Evolutionary conservation across 495 filamentous ascomycete genomes (phyloP).

Genomic region (Achaetomiella virescens): DNA sequence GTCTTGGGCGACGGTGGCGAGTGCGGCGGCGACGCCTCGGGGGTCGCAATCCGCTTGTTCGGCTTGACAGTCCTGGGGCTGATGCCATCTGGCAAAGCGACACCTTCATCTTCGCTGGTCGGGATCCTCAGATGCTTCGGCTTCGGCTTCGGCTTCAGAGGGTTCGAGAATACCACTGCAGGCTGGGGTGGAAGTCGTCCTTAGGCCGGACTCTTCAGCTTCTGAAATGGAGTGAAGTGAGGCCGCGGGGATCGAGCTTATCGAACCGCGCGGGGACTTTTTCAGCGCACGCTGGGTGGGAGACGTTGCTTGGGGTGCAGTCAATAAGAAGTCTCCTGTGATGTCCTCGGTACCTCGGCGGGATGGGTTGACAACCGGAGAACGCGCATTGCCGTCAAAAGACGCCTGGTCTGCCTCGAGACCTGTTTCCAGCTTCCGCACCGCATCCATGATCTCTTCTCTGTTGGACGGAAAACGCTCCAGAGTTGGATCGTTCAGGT

Average conservation of each 20-base stretch:
- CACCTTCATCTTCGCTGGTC: conserved; percentile 27
- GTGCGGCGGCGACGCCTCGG: conserved; percentile 7
- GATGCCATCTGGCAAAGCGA: conserved; percentile 19
- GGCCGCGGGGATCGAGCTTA: conserved; percentile 16
- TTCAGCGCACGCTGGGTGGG: conserved; percentile 7
- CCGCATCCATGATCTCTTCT: conserved; percentile 39
- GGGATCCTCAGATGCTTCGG: conserved; percentile 6
- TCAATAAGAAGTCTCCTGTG: conserved; percentile 14
- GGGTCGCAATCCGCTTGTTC: neutral
- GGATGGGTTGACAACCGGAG: conserved; percentile 27
- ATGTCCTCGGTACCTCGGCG: conserved; percentile 25
- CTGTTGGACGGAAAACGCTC: conserved; percentile 47
- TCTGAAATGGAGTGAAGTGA: conserved; percentile 30
- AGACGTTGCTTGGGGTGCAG: conserved; percentile 4
- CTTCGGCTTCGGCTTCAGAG: conserved; percentile 12
- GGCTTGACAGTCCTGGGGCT: conserved; percentile 9
- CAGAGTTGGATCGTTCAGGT: conserved; percentile 46
- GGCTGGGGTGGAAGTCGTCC: neutral
- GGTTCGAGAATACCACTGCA: conserved; percentile 17
- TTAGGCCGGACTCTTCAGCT: conserved; percentile 15
- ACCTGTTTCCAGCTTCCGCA: conserved; percentile 41
- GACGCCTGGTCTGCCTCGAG: conserved; percentile 40
- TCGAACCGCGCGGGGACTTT: conserved; percentile 17
- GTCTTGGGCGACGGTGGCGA: neutral
- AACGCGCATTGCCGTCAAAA: conserved; percentile 32